A percentile compares a stretch with the other conserved stretches of the same genome.
Conservation (phyloP, 352 stramenopile genomes). For the Elongisporangium senticosum region DNA sequence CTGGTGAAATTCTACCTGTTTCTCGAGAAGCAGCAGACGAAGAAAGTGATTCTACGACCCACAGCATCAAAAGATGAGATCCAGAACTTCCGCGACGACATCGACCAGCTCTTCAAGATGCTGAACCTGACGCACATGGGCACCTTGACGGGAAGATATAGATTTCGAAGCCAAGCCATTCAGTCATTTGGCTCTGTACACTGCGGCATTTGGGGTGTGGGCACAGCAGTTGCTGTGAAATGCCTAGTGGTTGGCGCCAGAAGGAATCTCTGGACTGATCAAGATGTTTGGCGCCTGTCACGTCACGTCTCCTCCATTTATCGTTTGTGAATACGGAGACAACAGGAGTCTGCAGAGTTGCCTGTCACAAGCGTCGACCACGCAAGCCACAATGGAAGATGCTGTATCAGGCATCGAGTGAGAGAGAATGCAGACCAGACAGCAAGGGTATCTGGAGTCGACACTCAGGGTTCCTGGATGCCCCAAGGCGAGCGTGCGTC, state of each 20-base stretch:
- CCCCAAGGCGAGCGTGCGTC: too few species aligned
- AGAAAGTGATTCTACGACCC: not conserved
- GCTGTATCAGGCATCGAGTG: too few species aligned
- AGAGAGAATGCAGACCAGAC: too few species aligned
- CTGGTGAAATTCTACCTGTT: constrained; percentile 1
- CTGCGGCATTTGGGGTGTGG: constrained; percentile 7
- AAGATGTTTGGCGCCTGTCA: too few species aligned
- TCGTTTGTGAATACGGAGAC: too few species aligned
- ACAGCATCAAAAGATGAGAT: constrained; percentile 3
- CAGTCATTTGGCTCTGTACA: constrained; percentile 8
- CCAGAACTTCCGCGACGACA: constrained; percentile 11
- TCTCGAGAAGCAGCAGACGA: not conserved
- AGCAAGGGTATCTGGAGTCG: too few species aligned
- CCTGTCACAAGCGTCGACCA: too few species aligned
- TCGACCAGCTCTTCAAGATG: constrained; percentile 14
- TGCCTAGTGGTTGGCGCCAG: constrained; percentile 1
- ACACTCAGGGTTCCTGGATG: too few species aligned
- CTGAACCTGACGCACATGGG: constrained; percentile 9
- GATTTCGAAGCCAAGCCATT: constrained; percentile 13
- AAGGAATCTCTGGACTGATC: too few species aligned
- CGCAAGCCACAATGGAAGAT: too few species aligned
- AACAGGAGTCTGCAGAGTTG: too few species aligned
- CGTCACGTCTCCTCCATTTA: too few species aligned
- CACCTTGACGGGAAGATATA: constrained; percentile 14
- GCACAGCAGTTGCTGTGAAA: constrained; percentile 21